These are phyloP conservation scores for Manihot esculenta DNA, from an alignment of 441 rosid species.

Conservation along the genomic window DNA sequence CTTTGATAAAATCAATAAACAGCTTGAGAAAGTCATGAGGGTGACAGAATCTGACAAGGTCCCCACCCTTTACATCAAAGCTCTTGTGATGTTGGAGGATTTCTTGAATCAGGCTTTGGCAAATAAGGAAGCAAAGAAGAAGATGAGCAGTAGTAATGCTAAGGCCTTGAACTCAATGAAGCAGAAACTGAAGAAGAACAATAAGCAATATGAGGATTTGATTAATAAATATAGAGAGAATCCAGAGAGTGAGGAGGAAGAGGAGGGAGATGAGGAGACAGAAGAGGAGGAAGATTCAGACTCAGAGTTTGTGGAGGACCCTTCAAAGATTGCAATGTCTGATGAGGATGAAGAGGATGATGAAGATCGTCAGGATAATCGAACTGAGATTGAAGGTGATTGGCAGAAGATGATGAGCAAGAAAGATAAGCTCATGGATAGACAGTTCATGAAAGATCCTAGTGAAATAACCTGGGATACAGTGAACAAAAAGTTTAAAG, in stretches of 20 bases:
- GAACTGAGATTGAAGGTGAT: slow-evolving; percentile 33
- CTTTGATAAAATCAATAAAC: slow-evolving; percentile 76
- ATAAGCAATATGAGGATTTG: slow-evolving; percentile 62
- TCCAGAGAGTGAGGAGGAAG: slow-evolving; percentile 66
- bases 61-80: slow-evolving; percentile 59
- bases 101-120: slow-evolving; percentile 65
- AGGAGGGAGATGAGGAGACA: slow-evolving; percentile 35
- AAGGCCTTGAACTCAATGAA: slow-evolving; percentile 83
- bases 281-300: slow-evolving; percentile 46
- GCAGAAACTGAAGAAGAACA: slow-evolving; percentile 71
- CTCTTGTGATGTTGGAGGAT: slow-evolving; percentile 75
- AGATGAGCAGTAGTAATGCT: slow-evolving; percentile 80
- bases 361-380: slow-evolving; percentile 27
- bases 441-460: slow-evolving; percentile 58
- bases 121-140: slow-evolving; percentile 75
- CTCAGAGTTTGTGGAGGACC: slow-evolving; percentile 42
- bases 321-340: slow-evolving; percentile 28
- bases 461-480: slow-evolving; percentile 75
- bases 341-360: slow-evolving; percentile 42
- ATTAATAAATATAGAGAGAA: slow-evolving; percentile 51
- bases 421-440: slow-evolving; percentile 67
- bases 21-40: slow-evolving; percentile 75
- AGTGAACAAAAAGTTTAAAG: slow-evolving; percentile 74
- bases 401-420: slow-evolving; percentile 68
- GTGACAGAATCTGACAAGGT: slow-evolving; percentile 56